A percentile compares a stretch with the other conserved stretches of the same genome.
Conservation (phyloP, 306 rosid species). For the Fagus sylvatica region DNA sequence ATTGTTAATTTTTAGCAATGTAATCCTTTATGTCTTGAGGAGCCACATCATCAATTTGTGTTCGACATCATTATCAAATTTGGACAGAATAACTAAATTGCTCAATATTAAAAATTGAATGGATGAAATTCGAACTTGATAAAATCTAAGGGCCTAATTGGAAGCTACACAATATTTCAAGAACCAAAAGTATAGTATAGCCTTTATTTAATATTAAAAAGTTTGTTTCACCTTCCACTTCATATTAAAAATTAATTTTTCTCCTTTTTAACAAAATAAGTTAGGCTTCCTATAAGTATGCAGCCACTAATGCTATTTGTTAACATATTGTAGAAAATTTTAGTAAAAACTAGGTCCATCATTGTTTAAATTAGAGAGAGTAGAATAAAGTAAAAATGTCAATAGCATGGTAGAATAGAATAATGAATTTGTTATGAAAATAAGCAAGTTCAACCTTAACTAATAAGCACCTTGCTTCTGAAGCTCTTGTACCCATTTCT, state of each 20-base stretch:
- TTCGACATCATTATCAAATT: not conserved
- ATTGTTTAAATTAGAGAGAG: not conserved
- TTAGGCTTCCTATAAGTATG: not conserved
- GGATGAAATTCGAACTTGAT: not conserved
- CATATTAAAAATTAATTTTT: not conserved
- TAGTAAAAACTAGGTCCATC: not conserved
- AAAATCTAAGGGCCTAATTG: not conserved
- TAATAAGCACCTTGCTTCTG: conserved; percentile 61
- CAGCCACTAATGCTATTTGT: not conserved
- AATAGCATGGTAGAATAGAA: not conserved
- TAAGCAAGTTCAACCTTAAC: conserved; percentile 10
- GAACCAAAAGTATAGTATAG: not conserved
- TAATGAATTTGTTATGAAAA: not conserved
- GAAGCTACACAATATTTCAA: not conserved
- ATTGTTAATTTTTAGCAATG: not conserved
- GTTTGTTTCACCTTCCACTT: not conserved
- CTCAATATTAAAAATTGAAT: not conserved
- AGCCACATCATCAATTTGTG: not conserved
- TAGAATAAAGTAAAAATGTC: not conserved
- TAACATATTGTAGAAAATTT: not conserved
- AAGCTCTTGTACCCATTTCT: conserved; percentile 72
- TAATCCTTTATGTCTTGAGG: too few relatives aligned
- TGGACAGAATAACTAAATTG: not conserved
- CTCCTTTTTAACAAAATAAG: not conserved
- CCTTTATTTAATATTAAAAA: not conserved